phyloP scores from a whole-genome alignment of 1,284 basidiomycete genomes.

The Ustilago nuda region DNA sequence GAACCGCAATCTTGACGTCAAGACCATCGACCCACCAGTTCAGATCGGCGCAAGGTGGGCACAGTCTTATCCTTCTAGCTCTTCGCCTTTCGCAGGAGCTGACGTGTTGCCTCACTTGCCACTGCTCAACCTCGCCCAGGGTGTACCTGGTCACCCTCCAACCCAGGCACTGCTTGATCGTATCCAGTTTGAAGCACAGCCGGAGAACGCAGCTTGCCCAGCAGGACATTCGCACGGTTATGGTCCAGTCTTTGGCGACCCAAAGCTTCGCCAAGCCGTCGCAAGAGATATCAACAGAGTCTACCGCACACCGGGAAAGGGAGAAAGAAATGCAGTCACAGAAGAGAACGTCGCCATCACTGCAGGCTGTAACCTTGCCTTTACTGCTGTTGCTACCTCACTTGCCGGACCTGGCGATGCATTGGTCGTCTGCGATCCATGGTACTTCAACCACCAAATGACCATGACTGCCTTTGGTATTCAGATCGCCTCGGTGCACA shows the following conservation, averaged over 20 bases:
- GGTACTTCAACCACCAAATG: slow-evolving; percentile 73
- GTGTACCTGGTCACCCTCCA: slow-evolving; percentile 57
- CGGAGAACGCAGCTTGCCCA: slow-evolving; percentile 27
- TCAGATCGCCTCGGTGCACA: slow-evolving; percentile 76
- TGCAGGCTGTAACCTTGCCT: slow-evolving; percentile 79
- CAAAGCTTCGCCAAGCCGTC: slow-evolving; percentile 74
- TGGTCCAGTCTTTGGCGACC: slow-evolving; percentile 77
- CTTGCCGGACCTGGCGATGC: slow-evolving; percentile 80
- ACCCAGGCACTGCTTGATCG: slow-evolving; percentile 35
- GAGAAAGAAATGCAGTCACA: slow-evolving; percentile 69
- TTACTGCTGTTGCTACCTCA: slow-evolving; percentile 76
- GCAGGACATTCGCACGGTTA: slow-evolving; percentile 73
- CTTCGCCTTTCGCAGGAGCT: slow-evolving; percentile 29
- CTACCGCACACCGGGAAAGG: slow-evolving; percentile 73
- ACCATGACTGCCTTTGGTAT: slow-evolving; percentile 71
- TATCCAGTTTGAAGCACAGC: slow-evolving; percentile 32
- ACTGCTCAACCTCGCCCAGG: slow-evolving; percentile 61
- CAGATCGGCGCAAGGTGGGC: slow-evolving; percentile 53
- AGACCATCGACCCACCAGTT: slow-evolving; percentile 47
- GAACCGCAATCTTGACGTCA: slow-evolving; percentile 36
- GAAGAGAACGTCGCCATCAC: slow-evolving; percentile 71
- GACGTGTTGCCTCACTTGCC: slow-evolving; percentile 29
- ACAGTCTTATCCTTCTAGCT: slow-evolving; percentile 32
- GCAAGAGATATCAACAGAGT: slow-evolving; percentile 76
- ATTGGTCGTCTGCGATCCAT: slow-evolving; percentile 82